Conservation (phyloP, 2,329 filamentous ascomycete genomes). For the Pyrenophora teres region DNA sequence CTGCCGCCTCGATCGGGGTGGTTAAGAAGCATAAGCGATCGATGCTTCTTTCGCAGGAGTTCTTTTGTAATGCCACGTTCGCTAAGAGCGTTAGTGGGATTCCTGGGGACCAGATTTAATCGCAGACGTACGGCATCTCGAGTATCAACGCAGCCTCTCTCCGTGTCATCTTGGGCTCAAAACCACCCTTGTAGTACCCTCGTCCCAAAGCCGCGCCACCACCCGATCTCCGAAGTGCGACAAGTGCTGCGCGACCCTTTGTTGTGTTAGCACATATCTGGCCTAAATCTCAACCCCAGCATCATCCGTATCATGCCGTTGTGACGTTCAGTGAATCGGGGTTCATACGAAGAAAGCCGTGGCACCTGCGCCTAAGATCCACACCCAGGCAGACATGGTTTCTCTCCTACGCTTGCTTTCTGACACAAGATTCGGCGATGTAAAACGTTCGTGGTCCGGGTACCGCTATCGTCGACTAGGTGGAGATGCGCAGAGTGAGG, state of each 20-base stretch:
- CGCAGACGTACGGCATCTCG: slow-evolving; percentile 75
- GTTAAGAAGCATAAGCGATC: slow-evolving; percentile 94
- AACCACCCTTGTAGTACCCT: slow-evolving; percentile 98
- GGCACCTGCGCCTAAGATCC: slow-evolving; percentile 65
- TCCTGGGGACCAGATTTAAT: background rate
- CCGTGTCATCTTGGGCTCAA: slow-evolving; percentile 91
- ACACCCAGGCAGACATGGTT: slow-evolving; percentile 63
- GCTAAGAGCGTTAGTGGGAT: slow-evolving; percentile 53
- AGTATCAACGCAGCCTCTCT: slow-evolving; percentile 90
- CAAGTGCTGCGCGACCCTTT: slow-evolving; percentile 87
- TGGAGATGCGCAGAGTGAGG: background rate
- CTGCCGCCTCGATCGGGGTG: slow-evolving; percentile 97
- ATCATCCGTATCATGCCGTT: background rate
- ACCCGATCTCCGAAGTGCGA: slow-evolving; percentile 83
- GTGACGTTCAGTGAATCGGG: background rate
- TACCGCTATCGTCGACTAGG: slow-evolving; percentile 5
- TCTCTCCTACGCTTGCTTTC: slow-evolving; percentile 13
- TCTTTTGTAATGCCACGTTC: slow-evolving; percentile 89
- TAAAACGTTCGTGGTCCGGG: background rate
- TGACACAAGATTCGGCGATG: background rate
- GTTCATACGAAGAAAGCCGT: slow-evolving; percentile 66
- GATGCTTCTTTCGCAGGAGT: slow-evolving; percentile 92
- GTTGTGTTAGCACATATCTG: slow-evolving; percentile 9
- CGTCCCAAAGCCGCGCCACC: slow-evolving; percentile 74
- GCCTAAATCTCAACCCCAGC: too few relatives aligned